These are phyloP conservation scores for Penicillium diatomitis DNA, from an alignment of 495 filamentous ascomycete species.

Conservation along the genomic window DNA sequence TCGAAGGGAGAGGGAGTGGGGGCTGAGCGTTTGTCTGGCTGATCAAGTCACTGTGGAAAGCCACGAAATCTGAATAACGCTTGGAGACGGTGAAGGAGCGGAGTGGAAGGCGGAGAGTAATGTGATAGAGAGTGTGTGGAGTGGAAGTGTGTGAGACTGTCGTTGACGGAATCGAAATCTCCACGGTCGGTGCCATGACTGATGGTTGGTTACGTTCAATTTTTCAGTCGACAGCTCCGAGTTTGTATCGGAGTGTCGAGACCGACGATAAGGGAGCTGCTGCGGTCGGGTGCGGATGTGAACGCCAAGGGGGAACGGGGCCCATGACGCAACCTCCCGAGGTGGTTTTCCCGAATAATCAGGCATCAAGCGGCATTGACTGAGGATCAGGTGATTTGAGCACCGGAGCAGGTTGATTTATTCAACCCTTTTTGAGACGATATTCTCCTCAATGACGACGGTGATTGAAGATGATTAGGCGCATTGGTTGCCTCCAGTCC, in stretches of 20 bases:
- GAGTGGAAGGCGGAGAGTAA: constrained; percentile 77
- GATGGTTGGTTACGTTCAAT: background rate
- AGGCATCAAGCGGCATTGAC: background rate
- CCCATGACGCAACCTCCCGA: constrained; percentile 11
- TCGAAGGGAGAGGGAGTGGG: constrained; percentile 61
- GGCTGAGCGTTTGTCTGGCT: constrained; percentile 52
- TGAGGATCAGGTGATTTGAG: background rate
- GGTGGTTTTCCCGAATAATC: constrained; percentile 2
- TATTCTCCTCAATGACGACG: no score
- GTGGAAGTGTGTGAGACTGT: constrained; percentile 54
- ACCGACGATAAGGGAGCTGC: background rate
- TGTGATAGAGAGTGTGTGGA: constrained; percentile 86
- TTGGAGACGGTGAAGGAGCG: constrained; percentile 81
- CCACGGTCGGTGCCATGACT: constrained; percentile 63
- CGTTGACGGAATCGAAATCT: constrained; percentile 75
- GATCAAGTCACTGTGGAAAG: constrained; percentile 62
- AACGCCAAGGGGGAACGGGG: background rate
- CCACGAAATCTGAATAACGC: constrained; percentile 86
- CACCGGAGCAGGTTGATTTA: background rate
- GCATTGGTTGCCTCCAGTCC: no score
- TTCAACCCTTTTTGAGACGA: no score
- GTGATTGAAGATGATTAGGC: no score
- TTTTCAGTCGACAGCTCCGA: background rate
- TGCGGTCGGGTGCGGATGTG: background rate
- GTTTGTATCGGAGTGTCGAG: no score